phyloP scores from a whole-genome alignment of 371 early-diverging fungal species.

The Mucor sp. region DNA sequence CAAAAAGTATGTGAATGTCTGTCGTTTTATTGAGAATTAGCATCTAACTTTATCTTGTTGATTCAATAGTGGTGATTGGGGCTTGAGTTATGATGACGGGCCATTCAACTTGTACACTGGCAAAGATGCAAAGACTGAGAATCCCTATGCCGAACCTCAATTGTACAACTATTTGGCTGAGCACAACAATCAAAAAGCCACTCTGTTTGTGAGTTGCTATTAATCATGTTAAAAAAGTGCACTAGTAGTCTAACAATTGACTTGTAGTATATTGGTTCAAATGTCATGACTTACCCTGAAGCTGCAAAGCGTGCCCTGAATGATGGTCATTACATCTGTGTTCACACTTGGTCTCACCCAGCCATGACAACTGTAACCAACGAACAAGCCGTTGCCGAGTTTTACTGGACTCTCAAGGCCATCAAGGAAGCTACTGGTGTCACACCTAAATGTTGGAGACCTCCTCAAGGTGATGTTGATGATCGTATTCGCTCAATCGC shows the following conservation, averaged over 20 bases:
- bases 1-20: conserved; percentile 3
- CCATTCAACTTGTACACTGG: conserved; percentile 33
- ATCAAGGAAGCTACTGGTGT: conserved; percentile 55
- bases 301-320: conserved; percentile 45
- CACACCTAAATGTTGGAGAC: conserved; percentile 55
- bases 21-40: no score
- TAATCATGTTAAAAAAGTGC: not conserved
- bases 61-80: conserved; percentile 38
- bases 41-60: no score
- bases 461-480: conserved; percentile 56
- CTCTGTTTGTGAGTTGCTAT: conserved; percentile 20
- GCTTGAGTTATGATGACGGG: conserved; percentile 47
- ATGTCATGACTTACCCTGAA: conserved; percentile 40
- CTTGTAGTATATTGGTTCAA: conserved; percentile 42
- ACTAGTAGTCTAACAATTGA: not conserved
- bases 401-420: conserved; percentile 49
- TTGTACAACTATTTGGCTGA: conserved; percentile 44
- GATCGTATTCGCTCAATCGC: conserved; percentile 53
- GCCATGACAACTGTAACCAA: conserved; percentile 51
- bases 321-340: conserved; percentile 47
- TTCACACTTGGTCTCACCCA: conserved; percentile 63
- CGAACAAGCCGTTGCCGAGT: conserved; percentile 55
- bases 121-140: conserved; percentile 12
- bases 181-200: conserved; percentile 21
- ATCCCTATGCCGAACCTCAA: conserved; percentile 41